Percentiles rank a stretch among this genome's conserved stretches.
Conservation (phyloP, 257 asterid species). For the Solanum corneliomulleri region DNA sequence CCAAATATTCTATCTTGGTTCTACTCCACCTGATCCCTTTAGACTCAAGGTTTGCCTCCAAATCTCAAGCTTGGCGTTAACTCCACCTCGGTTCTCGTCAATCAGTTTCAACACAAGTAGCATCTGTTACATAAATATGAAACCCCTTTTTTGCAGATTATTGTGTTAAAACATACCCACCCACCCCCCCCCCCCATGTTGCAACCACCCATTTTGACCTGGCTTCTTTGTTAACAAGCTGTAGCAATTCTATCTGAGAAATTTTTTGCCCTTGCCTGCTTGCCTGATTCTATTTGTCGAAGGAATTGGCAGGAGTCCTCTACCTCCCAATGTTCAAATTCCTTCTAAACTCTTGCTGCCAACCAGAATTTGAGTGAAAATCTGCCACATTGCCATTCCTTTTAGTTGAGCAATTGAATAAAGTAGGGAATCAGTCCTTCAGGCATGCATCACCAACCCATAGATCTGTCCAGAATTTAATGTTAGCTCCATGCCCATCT, state of each 20-base stretch:
- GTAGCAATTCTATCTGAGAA: background rate
- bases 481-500: background rate
- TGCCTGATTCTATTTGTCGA: background rate
- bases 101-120: background rate
- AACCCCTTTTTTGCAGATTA: background rate
- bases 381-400: background rate
- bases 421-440: background rate
- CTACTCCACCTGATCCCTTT: background rate
- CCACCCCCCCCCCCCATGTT: background rate
- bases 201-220: background rate
- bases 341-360: background rate
- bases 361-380: background rate
- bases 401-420: background rate
- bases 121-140: background rate
- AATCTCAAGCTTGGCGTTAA: background rate
- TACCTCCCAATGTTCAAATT: background rate
- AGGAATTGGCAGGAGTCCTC: background rate
- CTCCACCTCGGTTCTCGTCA: background rate
- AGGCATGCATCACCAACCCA: background rate
- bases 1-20: background rate
- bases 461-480: background rate
- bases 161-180: background rate
- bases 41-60: background rate
- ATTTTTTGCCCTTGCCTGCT: background rate
- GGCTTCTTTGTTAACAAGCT: background rate